Conservation (phyloP, 2,329 filamentous ascomycete genomes). For the Fusarium sambucinum region DNA sequence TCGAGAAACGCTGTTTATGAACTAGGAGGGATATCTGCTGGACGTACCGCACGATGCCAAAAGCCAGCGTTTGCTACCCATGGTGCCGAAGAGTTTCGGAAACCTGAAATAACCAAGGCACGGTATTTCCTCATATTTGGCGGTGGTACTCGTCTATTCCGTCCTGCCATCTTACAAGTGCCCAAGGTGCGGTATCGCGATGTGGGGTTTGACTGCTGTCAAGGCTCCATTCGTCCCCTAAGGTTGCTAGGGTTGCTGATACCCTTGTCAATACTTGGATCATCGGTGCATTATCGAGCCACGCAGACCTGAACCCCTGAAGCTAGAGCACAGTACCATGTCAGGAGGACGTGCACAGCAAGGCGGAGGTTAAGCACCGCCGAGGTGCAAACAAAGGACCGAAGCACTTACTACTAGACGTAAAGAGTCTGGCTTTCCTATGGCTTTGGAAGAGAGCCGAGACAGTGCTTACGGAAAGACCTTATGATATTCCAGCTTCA, state of each 20-base stretch:
- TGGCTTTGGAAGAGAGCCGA: not conserved
- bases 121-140: not conserved
- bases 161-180: slow-evolving; percentile 7
- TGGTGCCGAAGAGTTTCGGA: not conserved
- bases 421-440: not conserved
- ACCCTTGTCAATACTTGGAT: slow-evolving; percentile 20
- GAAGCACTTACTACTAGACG: slow-evolving; percentile 6
- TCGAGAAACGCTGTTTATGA: not conserved
- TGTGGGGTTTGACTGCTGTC: slow-evolving; percentile 17
- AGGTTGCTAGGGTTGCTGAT: slow-evolving; percentile 14
- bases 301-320: slow-evolving; percentile 37
- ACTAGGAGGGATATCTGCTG: not conserved
- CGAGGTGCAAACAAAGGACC: slow-evolving; percentile 27
- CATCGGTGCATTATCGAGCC: slow-evolving; percentile 34
- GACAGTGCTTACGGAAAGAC: not conserved
- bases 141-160: not conserved
- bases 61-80: not conserved
- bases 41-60: not conserved
- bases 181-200: slow-evolving; percentile 18
- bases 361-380: slow-evolving; percentile 11
- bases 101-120: not conserved
- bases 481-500: not conserved
- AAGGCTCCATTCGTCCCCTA: slow-evolving; percentile 16
- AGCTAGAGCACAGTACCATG: slow-evolving; percentile 23
- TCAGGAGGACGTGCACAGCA: slow-evolving; percentile 23